Conservation (phyloP, 1,284 basidiomycete genomes). For the Moesziomyces sp. region DNA sequence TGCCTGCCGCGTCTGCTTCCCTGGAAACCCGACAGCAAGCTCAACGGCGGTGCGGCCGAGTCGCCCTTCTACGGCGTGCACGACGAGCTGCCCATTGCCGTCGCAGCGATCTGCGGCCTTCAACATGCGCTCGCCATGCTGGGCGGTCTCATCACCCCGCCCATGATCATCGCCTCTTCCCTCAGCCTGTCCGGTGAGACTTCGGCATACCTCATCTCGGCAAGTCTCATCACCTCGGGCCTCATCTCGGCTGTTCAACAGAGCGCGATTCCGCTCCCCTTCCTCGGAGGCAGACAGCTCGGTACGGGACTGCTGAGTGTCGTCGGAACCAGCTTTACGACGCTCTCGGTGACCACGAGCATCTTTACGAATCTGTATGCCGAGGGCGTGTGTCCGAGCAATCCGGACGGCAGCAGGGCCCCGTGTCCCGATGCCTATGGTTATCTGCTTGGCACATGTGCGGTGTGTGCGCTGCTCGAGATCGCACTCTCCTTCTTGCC, state of each 20-base stretch:
- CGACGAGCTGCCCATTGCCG: slow-evolving; percentile 51
- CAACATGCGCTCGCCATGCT: slow-evolving; percentile 85
- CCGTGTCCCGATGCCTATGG: slow-evolving; percentile 72
- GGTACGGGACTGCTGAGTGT: slow-evolving; percentile 83
- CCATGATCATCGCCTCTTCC: slow-evolving; percentile 74
- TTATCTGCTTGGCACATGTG: slow-evolving; percentile 75
- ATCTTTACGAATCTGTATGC: slow-evolving; percentile 79
- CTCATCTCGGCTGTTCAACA: slow-evolving; percentile 81
- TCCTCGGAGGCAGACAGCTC: slow-evolving; percentile 73
- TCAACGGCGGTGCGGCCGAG: slow-evolving; percentile 21
- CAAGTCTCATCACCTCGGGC: slow-evolving; percentile 77
- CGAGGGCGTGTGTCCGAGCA: slow-evolving; percentile 79
- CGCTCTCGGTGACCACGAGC: slow-evolving; percentile 77
- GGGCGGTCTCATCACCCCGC: slow-evolving; percentile 79
- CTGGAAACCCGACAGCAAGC: slow-evolving; percentile 38
- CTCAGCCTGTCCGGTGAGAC: slow-evolving; percentile 68
- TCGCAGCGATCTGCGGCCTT: slow-evolving; percentile 68
- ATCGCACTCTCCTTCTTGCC: slow-evolving; percentile 81
- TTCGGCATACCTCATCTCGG: slow-evolving; percentile 82
- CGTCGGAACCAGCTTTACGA: slow-evolving; percentile 86
- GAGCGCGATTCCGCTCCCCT: slow-evolving; percentile 75
- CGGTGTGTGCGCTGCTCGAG: slow-evolving; percentile 83
- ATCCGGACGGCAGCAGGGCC: slow-evolving; percentile 74
- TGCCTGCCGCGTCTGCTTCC: slow-evolving; percentile 53
- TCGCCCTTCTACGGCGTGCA: slow-evolving; percentile 60